Conservation (phyloP, 768 basidiomycete genomes). For the Auriscalpium microsporum region DNA sequence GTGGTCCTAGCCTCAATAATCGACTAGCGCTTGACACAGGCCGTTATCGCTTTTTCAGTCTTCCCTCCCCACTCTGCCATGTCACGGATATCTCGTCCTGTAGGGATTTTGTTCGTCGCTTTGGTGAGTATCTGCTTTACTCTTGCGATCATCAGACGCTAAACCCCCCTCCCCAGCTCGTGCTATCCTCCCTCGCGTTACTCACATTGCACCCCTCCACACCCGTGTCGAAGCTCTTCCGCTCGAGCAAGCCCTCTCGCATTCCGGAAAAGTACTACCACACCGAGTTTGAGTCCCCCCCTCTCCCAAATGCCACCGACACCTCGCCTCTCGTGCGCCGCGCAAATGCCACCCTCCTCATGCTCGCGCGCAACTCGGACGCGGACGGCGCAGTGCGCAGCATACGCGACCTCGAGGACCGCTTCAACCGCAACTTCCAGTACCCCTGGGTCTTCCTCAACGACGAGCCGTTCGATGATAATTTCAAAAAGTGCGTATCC, state of each 20-base stretch:
- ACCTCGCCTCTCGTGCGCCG: neutral
- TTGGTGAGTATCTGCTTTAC: neutral
- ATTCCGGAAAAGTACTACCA: neutral
- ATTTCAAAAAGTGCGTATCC: conserved; percentile 24
- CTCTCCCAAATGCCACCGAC: neutral
- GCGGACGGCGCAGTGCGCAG: conserved; percentile 25
- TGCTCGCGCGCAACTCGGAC: conserved; percentile 29
- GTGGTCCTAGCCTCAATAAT: too few species aligned
- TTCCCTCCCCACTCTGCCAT: neutral
- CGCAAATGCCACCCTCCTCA: conserved; percentile 40
- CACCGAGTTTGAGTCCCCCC: neutral
- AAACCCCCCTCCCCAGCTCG: neutral
- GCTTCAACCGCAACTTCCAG: conserved; percentile 37
- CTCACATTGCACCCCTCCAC: neutral
- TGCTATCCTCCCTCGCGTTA: neutral
- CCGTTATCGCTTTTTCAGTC: too few species aligned
- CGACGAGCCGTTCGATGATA: conserved; percentile 34
- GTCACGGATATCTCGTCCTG: neutral
- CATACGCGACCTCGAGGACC: conserved; percentile 36
- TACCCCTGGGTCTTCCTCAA: conserved; percentile 45
- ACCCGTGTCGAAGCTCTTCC: neutral
- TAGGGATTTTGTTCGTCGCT: neutral
- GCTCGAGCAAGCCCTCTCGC: neutral
- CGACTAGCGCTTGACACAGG: too few species aligned
- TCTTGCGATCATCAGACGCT: neutral